Conservation (phyloP, 2,329 filamentous ascomycete species). For the Ceratocystis colombiana region DNA sequence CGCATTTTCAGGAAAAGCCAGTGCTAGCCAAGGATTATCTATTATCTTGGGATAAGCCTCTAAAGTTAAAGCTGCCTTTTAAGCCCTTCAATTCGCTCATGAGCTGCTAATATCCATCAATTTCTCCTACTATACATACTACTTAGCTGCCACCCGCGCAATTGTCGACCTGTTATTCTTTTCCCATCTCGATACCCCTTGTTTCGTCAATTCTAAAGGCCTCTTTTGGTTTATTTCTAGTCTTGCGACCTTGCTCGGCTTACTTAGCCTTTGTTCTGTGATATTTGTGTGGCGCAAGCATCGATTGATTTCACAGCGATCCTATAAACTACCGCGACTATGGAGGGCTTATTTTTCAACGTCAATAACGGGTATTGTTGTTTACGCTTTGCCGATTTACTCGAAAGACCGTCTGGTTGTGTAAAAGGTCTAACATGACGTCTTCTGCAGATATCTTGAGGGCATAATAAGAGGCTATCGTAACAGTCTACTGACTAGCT, state of each 20-base stretch:
- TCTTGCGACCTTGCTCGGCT: slow-evolving; percentile 3
- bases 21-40: neutral
- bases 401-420: neutral
- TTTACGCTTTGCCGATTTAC: neutral
- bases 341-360: slow-evolving; percentile 94
- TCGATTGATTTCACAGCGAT: slow-evolving; percentile 24
- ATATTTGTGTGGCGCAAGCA: slow-evolving; percentile 16
- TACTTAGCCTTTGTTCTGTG: slow-evolving; percentile 9
- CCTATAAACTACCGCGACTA: slow-evolving; percentile 35
- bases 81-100: slow-evolving; percentile 14
- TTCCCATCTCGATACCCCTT: neutral
- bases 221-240: neutral
- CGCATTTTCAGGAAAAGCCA: slow-evolving; percentile 10
- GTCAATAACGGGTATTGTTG: slow-evolving; percentile 70
- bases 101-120: neutral
- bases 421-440: slow-evolving; percentile 10
- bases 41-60: slow-evolving; percentile 9
- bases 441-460: slow-evolving; percentile 70
- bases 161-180: neutral
- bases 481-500: slow-evolving; percentile 78
- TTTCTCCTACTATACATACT: slow-evolving; percentile 9
- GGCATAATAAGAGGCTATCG: slow-evolving; percentile 95
- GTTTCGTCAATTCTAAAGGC: neutral
- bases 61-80: slow-evolving; percentile 11
- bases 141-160: neutral